Conservation (phyloP, 345 rosid genomes). For the Populus ilicifolia region DNA sequence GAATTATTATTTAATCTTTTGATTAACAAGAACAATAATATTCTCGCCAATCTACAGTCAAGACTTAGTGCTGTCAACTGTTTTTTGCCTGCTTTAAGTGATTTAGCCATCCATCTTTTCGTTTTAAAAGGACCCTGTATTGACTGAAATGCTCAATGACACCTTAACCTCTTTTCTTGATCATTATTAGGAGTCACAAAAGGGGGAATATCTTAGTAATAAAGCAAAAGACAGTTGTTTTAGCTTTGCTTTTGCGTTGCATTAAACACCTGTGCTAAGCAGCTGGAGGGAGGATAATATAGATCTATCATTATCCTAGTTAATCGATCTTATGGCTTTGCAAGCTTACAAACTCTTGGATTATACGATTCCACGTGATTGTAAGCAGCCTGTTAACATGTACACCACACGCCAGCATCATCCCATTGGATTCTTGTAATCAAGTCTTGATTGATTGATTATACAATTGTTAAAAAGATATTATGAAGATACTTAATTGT, state of each 20-base stretch:
- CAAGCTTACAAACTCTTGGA: background rate
- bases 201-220: slow-evolving; percentile 1
- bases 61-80: slow-evolving; percentile 2
- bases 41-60: slow-evolving; percentile 7
- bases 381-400: background rate
- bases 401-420: background rate
- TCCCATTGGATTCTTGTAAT: slow-evolving; percentile 7
- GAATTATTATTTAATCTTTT: background rate
- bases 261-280: background rate
- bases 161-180: slow-evolving; percentile 9
- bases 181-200: slow-evolving; percentile 1
- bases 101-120: slow-evolving; percentile 2
- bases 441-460: background rate
- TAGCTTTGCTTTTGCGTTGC: slow-evolving; percentile 9
- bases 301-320: background rate
- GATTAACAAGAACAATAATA: background rate
- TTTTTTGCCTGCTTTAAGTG: background rate
- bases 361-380: slow-evolving; percentile 4
- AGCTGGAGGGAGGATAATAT: background rate
- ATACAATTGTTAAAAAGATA: slow-evolving; percentile 2
- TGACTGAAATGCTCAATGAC: slow-evolving; percentile 10
- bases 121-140: background rate
- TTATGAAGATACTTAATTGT: slow-evolving; percentile 3
- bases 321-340: background rate
- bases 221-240: slow-evolving; percentile 17